Conservation (phyloP, 2,329 filamentous ascomycete species). For the Alternaria gansuensis region DNA sequence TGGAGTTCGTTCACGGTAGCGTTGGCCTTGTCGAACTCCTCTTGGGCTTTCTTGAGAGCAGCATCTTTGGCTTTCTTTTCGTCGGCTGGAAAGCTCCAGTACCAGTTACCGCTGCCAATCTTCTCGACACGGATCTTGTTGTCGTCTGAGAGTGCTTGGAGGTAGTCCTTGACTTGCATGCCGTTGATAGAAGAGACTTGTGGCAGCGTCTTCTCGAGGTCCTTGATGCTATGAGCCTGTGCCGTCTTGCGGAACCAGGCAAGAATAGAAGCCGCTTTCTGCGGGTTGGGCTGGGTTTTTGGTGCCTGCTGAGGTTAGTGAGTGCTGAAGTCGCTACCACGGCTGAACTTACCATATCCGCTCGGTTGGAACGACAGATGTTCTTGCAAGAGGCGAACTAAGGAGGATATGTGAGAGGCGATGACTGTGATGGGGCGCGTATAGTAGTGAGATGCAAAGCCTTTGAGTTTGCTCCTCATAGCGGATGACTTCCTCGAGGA, state of each 20-base stretch:
- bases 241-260: conserved; percentile 67
- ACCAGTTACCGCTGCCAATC: conserved; percentile 76
- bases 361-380: neutral
- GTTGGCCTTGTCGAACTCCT: conserved; percentile 52
- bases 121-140: conserved; percentile 71
- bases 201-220: conserved; percentile 71
- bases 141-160: conserved; percentile 70
- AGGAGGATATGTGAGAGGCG: neutral
- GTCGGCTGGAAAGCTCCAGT: conserved; percentile 72
- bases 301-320: conserved; percentile 55
- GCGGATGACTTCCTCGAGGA: neutral
- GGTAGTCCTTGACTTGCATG: conserved; percentile 73
- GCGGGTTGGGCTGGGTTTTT: conserved; percentile 65
- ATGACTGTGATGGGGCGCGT: neutral
- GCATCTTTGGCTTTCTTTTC: conserved; percentile 60
- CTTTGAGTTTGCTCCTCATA: neutral
- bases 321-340: neutral
- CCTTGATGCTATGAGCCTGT: conserved; percentile 71
- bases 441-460: neutral
- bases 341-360: conserved; percentile 23
- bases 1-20: conserved; percentile 51
- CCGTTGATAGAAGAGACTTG: conserved; percentile 69
- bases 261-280: conserved; percentile 67
- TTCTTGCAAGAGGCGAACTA: neutral
- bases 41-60: conserved; percentile 49